Base-by-base conservation (phyloP, 495 filamentous ascomycete species). In the Cryomyces minteri region DNA sequence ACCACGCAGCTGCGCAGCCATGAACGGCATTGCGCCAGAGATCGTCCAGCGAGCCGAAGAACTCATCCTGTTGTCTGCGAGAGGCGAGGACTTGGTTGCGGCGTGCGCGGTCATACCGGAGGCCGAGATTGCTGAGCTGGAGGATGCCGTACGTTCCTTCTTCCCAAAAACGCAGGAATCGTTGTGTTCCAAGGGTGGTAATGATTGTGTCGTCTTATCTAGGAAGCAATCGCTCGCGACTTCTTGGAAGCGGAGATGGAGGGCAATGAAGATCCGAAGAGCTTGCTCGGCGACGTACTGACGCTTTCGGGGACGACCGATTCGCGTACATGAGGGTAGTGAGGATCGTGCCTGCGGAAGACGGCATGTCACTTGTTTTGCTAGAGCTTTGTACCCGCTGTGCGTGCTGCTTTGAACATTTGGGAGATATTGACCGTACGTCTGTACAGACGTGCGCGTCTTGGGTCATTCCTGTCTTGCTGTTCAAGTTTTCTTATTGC, bases 31-130 rank as follows among this genome's bases (percentile, higher is more conserved):
- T 25, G 76, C 82, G 36, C 59, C 62, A 29, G 67, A 72, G 18
- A 73, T 96, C 34, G 68, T 95, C 29, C 60, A 78, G 31, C 74
- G 86, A 41, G 90, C 92, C 0, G 77, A 84, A 43, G 72, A 82
- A 41, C 67, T 96, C 25, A 77, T 80, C 31, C 62, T 74, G 12
- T 62, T 93, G 43, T 64, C 75, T 36, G 76, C 74, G 28, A 72
- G 71, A 45, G 82, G 84, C 18, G 84, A 88, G 55, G 83, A 90
- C 52, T 59, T 88, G 38, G 71, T 84, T 18, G 71, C 71, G 34
- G 76, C 73, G 39, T 88, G 83, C 57, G 73, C 78, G 10, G 64
- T 59, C 33, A 56, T 87, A 47, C 74, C 77, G 12, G 61, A 66
- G 4, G 63, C 63, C 6, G 81, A 88, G 55, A 67, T 56, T 44